Percentiles rank a stretch among this genome's conserved stretches.
These are phyloP conservation scores for Kwoniella europaea DNA, from an alignment of 768 basidiomycete species.

Conservation along the genomic window DNA sequence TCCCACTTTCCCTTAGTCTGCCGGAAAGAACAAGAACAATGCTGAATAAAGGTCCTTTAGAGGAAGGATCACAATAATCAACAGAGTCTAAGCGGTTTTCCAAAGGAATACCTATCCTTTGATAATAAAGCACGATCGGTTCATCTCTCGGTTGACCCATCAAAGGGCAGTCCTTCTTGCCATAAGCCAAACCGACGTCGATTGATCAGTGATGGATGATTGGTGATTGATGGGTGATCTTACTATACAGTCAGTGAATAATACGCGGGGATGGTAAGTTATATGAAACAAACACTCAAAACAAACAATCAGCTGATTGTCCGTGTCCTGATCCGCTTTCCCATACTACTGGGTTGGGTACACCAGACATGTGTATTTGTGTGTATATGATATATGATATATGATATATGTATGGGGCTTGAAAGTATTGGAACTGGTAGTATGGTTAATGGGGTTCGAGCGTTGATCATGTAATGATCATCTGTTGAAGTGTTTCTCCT, in stretches of 20 bases:
- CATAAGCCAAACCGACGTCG: too few relatives aligned
- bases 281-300: neutral
- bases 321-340: neutral
- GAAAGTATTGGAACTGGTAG: neutral
- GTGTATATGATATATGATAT: neutral
- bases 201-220: neutral
- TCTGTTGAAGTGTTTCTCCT: neutral
- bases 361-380: neutral
- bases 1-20: too few relatives aligned
- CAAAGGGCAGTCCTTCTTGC: neutral
- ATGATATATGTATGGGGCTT: neutral
- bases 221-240: neutral
- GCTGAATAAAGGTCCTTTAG: too few relatives aligned
- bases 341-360: neutral
- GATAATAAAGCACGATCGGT: neutral
- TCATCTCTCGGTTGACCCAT: neutral
- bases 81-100: too few relatives aligned
- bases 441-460: too few relatives aligned
- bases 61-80: too few relatives aligned
- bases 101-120: too few relatives aligned
- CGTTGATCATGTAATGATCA: neutral
- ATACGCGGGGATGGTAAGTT: too few relatives aligned
- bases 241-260: too few relatives aligned
- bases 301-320: slow-evolving; percentile 9
- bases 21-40: too few relatives aligned